phyloP scores from a whole-genome alignment of 73 alveolate genomes.

The Paramecium sonneborni region DNA sequence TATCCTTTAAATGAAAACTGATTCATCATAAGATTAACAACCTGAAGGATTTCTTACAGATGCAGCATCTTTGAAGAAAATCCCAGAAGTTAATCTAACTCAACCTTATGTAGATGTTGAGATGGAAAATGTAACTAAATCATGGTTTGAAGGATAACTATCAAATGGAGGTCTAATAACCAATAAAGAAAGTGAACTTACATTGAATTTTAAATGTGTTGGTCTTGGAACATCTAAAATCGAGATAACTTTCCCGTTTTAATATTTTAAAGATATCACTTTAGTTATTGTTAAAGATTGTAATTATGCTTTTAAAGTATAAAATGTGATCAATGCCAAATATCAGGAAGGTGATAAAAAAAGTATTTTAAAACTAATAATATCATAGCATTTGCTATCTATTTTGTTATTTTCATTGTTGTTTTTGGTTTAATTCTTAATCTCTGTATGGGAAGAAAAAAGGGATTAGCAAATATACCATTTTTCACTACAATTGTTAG shows the following conservation, averaged over 20 bases:
- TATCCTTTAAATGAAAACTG: constrained; percentile 15
- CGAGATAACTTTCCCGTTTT: neutral
- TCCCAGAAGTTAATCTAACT: constrained; percentile 17
- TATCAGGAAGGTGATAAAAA: neutral
- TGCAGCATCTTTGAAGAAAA: neutral
- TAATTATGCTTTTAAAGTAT: neutral
- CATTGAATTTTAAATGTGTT: neutral
- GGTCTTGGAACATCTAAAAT: constrained; percentile 35
- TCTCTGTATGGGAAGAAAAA: constrained; percentile 25
- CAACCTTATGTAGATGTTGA: constrained; percentile 34
- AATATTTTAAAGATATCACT: constrained; percentile 8
- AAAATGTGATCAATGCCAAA: constrained; percentile 1
- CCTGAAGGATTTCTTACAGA: neutral
- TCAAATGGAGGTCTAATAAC: neutral
- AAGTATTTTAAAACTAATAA: neutral
- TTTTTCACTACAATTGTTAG: neutral
- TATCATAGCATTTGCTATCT: neutral
- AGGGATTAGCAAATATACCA: constrained; percentile 39
- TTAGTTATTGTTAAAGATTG: constrained; percentile 1
- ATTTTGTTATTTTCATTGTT: neutral
- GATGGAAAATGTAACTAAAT: neutral
- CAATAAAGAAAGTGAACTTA: neutral
- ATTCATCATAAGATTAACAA: neutral
- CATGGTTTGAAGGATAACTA: constrained; percentile 44
- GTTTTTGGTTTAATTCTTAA: neutral